Evolutionary conservation across 208 protist genomes (phyloP).

Genomic region (Sergeia podlipaevii): DNA sequence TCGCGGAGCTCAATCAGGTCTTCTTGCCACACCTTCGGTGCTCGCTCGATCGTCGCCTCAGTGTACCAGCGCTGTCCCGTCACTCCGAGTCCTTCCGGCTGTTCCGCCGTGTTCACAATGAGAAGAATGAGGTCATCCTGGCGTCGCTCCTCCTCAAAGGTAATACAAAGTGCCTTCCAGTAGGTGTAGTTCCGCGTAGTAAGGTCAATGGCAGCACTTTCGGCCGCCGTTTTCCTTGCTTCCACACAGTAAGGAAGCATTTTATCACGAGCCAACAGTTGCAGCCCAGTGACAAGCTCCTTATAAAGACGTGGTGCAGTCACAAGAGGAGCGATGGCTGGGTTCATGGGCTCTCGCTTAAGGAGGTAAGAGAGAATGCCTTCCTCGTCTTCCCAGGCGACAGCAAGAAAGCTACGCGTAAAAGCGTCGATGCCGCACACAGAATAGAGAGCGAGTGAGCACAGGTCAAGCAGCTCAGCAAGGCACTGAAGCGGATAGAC

Average conservation of each 20-base stretch:
- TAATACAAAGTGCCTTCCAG: conserved; percentile 43
- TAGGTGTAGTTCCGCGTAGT: conserved; percentile 26
- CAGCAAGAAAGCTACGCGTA: conserved; percentile 40
- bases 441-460: conserved; percentile 45
- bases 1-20: conserved; percentile 34
- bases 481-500: conserved; percentile 82
- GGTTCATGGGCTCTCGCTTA: conserved; percentile 59
- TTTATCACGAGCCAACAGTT: conserved; percentile 51
- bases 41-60: conserved; percentile 13
- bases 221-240: conserved; percentile 15
- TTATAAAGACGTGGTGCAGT: conserved; percentile 53
- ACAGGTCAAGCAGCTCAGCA: conserved; percentile 62
- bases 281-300: conserved; percentile 56
- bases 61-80: conserved; percentile 17
- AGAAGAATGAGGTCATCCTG: conserved; percentile 45
- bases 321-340: conserved; percentile 62
- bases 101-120: conserved; percentile 19
- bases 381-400: conserved; percentile 57
- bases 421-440: conserved; percentile 49
- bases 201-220: conserved; percentile 4
- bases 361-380: conserved; percentile 63
- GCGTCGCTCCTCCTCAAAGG: conserved; percentile 35
- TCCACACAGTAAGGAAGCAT: conserved; percentile 44
- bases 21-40: conserved; percentile 37
- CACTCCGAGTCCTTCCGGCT: not conserved